Percentiles rank a stretch among this genome's conserved stretches.
Evolutionary conservation across 768 basidiomycete species (phyloP).

Genomic region (Tylopilus subfusipes): DNA sequence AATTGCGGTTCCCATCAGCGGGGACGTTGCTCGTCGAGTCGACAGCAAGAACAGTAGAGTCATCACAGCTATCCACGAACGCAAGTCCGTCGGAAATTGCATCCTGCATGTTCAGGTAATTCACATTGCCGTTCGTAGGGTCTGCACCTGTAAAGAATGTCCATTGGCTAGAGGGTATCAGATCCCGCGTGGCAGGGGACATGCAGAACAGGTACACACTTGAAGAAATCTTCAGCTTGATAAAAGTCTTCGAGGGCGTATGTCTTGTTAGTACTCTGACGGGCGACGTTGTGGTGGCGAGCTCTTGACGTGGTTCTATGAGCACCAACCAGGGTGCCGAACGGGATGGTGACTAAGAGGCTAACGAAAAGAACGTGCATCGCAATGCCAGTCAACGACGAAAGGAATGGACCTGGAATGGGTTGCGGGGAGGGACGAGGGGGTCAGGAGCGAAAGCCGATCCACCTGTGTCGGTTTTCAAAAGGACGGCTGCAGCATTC

Average conservation of each 20-base stretch:
- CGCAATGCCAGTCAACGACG: conserved; percentile 4
- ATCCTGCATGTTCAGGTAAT: conserved; percentile 47
- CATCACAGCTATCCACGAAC: conserved; percentile 52
- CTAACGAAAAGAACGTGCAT: conserved; percentile 35
- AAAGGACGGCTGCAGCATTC: background rate
- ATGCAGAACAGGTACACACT: conserved; percentile 38
- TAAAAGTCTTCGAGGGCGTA: conserved; percentile 40
- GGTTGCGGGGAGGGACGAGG: background rate
- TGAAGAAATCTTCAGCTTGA: conserved; percentile 55
- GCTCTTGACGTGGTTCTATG: conserved; percentile 24
- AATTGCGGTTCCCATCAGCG: conserved; percentile 51
- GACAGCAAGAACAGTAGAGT: conserved; percentile 58
- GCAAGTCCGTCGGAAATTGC: conserved; percentile 55
- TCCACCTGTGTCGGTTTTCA: conserved; percentile 3
- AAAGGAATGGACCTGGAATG: conserved; percentile 9
- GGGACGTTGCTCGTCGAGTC: conserved; percentile 51
- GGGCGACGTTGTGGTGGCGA: conserved; percentile 28
- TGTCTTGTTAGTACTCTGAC: conserved; percentile 22
- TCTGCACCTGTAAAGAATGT: conserved; percentile 60
- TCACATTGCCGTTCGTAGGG: conserved; percentile 69
- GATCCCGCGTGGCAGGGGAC: background rate
- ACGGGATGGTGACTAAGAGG: conserved; percentile 31
- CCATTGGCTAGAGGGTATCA: conserved; percentile 49
- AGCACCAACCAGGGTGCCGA: conserved; percentile 38
- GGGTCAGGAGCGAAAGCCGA: background rate